phyloP scores from a whole-genome alignment of 2,329 filamentous ascomycete genomes.

The Iodosphaeria phyllophila region DNA sequence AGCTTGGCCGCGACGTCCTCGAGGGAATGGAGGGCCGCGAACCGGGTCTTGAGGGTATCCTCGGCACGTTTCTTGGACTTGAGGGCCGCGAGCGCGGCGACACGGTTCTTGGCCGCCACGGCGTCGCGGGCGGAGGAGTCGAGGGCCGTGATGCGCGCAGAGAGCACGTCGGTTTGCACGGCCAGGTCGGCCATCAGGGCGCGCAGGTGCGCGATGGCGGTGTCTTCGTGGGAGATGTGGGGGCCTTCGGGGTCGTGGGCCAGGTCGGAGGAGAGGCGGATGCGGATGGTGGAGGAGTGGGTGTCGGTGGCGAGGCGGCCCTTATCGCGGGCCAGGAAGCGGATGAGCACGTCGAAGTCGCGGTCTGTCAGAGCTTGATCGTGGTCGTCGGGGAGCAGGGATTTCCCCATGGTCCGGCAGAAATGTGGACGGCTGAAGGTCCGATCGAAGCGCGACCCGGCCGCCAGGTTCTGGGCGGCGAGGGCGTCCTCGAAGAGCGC shows the following conservation, averaged over 20 bases:
- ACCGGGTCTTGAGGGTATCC: slow-evolving; percentile 49
- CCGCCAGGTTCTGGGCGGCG: slow-evolving; percentile 19
- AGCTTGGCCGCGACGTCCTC: slow-evolving; percentile 72
- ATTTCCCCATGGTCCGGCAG: slow-evolving; percentile 31
- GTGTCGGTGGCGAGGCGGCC: slow-evolving; percentile 38
- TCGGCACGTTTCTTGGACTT: slow-evolving; percentile 72
- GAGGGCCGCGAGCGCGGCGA: slow-evolving; percentile 59
- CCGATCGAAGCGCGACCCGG: slow-evolving; percentile 38
- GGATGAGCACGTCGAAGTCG: slow-evolving; percentile 53
- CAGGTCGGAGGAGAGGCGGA: slow-evolving; percentile 42
- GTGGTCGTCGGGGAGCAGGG: slow-evolving; percentile 26
- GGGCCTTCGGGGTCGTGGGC: slow-evolving; percentile 19
- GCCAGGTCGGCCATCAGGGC: slow-evolving; percentile 58
- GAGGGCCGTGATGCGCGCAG: slow-evolving; percentile 46
- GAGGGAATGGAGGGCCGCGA: slow-evolving; percentile 58
- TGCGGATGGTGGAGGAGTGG: slow-evolving; percentile 55
- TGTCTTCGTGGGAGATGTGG: slow-evolving; percentile 57
- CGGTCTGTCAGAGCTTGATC: slow-evolving; percentile 33
- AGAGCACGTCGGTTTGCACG: slow-evolving; percentile 50
- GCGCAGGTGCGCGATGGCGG: slow-evolving; percentile 67
- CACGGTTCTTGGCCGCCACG: slow-evolving; percentile 52
- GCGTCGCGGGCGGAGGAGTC: slow-evolving; percentile 47
- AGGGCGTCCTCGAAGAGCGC: slow-evolving; percentile 32
- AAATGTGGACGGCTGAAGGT: slow-evolving; percentile 52
- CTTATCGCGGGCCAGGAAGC: slow-evolving; percentile 51